Percentiles rank a stretch among this genome's conserved stretches.
These are phyloP conservation scores for Aureobasidium sp. DNA, from an alignment of 2,329 filamentous ascomycete genomes.

Conservation along the genomic window DNA sequence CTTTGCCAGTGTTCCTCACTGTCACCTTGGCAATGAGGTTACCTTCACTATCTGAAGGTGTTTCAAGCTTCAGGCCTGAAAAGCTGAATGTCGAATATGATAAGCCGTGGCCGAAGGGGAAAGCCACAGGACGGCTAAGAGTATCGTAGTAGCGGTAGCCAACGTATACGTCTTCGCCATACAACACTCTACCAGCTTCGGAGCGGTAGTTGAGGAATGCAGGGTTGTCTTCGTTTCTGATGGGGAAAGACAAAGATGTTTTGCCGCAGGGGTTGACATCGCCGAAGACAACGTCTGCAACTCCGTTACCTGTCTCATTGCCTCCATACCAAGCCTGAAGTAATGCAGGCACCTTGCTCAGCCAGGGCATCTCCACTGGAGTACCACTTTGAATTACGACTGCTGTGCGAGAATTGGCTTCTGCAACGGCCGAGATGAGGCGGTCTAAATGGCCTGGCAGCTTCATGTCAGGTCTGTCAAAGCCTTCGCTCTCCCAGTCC, in stretches of 20 bases:
- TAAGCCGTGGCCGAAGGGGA: slow-evolving; percentile 70
- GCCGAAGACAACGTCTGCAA: slow-evolving; percentile 69
- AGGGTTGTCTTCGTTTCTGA: slow-evolving; percentile 41
- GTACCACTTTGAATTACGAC: slow-evolving; percentile 73
- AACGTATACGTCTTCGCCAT: slow-evolving; percentile 65
- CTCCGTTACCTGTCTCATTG: slow-evolving; percentile 75
- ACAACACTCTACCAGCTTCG: slow-evolving; percentile 58
- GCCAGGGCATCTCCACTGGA: slow-evolving; percentile 65
- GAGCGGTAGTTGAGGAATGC: slow-evolving; percentile 66
- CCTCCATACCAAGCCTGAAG: slow-evolving; percentile 77
- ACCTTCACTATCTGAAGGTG: slow-evolving; percentile 35
- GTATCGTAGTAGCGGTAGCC: slow-evolving; percentile 67
- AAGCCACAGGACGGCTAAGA: slow-evolving; percentile 49
- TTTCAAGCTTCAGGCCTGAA: slow-evolving; percentile 45
- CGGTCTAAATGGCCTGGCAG: slow-evolving; percentile 54
- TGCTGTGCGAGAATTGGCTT: slow-evolving; percentile 58
- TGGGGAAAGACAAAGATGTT: slow-evolving; percentile 63
- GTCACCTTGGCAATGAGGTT: slow-evolving; percentile 39
- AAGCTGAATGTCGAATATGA: slow-evolving; percentile 68
- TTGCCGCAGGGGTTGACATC: slow-evolving; percentile 67
- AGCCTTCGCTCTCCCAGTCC: slow-evolving; percentile 68
- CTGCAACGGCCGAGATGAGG: slow-evolving; percentile 56
- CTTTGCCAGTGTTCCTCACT: slow-evolving; percentile 48
- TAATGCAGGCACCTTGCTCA: slow-evolving; percentile 53
- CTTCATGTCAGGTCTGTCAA: slow-evolving; percentile 53